These are phyloP conservation scores for Lipomyces mesembrius DNA, from an alignment of 805 yeast genomes.

Conservation along the genomic window DNA sequence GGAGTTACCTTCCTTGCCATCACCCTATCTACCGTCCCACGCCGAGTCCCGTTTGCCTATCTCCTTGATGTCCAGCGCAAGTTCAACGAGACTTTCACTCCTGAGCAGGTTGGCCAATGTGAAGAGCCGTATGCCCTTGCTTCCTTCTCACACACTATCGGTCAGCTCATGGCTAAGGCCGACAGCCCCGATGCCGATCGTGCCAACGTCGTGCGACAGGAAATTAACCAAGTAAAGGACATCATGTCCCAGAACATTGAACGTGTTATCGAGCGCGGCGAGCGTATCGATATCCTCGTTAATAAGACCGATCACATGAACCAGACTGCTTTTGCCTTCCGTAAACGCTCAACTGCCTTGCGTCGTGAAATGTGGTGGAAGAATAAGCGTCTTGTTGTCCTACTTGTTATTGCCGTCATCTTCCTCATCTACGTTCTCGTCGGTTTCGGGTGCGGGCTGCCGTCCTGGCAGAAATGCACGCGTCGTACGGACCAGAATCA, in stretches of 20 bases:
- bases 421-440: slow-evolving; percentile 36
- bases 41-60: slow-evolving; percentile 40
- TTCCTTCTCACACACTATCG: slow-evolving; percentile 30
- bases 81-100: slow-evolving; percentile 31
- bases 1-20: slow-evolving; percentile 44
- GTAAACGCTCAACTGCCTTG: slow-evolving; percentile 66
- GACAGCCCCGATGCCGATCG: slow-evolving; percentile 29
- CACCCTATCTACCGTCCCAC: slow-evolving; percentile 37
- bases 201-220: slow-evolving; percentile 46
- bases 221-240: slow-evolving; percentile 66
- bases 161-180: slow-evolving; percentile 31
- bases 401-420: slow-evolving; percentile 29
- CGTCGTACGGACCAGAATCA: slow-evolving; percentile 20
- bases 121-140: slow-evolving; percentile 31
- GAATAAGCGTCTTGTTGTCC: slow-evolving; percentile 30
- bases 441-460: slow-evolving; percentile 38
- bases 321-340: slow-evolving; percentile 67
- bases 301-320: slow-evolving; percentile 79
- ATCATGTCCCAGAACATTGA: slow-evolving; percentile 77
- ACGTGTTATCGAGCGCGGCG: slow-evolving; percentile 75
- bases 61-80: slow-evolving; percentile 38
- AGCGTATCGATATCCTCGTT: slow-evolving; percentile 69
- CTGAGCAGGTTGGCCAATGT: slow-evolving; percentile 33
- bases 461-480: slow-evolving; percentile 36
- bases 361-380: slow-evolving; percentile 68